Evolutionary conservation across 768 basidiomycete species (phyloP).

Genomic region (Tricholoma terreum): DNA sequence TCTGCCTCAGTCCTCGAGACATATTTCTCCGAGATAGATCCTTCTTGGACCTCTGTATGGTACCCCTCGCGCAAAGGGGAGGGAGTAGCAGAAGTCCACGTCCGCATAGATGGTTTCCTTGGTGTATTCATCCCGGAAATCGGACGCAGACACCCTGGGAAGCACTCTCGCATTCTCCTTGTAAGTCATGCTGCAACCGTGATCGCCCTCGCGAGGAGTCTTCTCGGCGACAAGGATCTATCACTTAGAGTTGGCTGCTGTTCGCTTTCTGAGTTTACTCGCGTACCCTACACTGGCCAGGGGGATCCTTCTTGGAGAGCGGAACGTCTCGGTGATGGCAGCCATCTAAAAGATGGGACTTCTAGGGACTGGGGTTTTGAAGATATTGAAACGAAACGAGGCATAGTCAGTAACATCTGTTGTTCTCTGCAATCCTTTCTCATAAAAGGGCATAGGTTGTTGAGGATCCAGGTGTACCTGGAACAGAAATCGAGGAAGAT

Average conservation of each 20-base stretch:
- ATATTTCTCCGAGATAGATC: constrained; percentile 61
- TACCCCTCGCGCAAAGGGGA: constrained; percentile 76
- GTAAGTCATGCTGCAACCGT: constrained; percentile 75
- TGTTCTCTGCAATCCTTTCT: constrained; percentile 1
- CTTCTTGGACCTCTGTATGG: constrained; percentile 62
- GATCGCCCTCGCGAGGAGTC: constrained; percentile 60
- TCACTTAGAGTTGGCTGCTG: constrained; percentile 73
- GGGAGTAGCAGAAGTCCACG: constrained; percentile 57
- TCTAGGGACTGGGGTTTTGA: constrained; percentile 82
- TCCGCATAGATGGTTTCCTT: constrained; percentile 53
- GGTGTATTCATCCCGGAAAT: constrained; percentile 48
- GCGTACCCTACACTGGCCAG: constrained; percentile 16
- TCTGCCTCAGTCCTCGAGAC: constrained; percentile 48
- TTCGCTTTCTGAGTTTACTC: constrained; percentile 57
- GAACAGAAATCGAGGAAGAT: constrained; percentile 57
- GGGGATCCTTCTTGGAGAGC: constrained; percentile 38
- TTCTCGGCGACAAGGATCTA: constrained; percentile 50
- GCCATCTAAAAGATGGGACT: constrained; percentile 55
- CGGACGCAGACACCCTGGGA: constrained; percentile 38
- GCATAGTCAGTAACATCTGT: constrained; percentile 43
- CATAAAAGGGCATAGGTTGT: constrained; percentile 49
- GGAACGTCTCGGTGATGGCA: constrained; percentile 48
- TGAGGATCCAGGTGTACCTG: constrained; percentile 67
- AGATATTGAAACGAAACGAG: constrained; percentile 58
- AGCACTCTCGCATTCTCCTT: constrained; percentile 54